Evolutionary conservation across 257 asterid genomes (phyloP), one percentile per base, ranked within the genome.

Genomic region (Plantago elongata): DNA sequence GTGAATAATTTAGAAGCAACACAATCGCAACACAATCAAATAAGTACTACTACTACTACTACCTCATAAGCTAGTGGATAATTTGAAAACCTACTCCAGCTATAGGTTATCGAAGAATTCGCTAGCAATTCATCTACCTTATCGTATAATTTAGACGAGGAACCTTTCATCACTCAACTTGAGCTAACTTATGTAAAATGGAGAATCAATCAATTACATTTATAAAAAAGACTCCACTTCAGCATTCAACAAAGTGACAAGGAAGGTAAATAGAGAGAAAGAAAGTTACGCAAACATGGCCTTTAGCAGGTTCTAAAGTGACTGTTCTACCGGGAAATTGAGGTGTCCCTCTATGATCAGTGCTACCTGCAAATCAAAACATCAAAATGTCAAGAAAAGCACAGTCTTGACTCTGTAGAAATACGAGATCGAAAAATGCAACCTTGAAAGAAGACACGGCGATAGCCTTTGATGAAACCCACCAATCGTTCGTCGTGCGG

Each of bases 401-500:
- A 14, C 17, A 15, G 9, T 14, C 5, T 15, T 11, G n/a, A 47
- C n/a, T 47, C 8, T 11, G 7, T 1, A 38, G 1, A 38, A 42
- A 13, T n/a, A 22, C 5, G 27, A 22, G 27, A 22, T 22, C 27
- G 27, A 22, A 10, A 22, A 45, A 11, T 9, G 3, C 13, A 64
- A 82, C 98, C 99, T 86, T 92, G 99, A 79, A 84, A 86, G 76
- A 92, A 89, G 45, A 92, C 97, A 46, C 99, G 90, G 61, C 97
- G 95, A 65, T 92, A 81, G 62, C 75, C 85, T 64, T 84, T 84
- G 79, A 92, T 80, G 84, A 83, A 92, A 54, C 97, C 97, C 63
- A 82, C 81, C 64, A 83, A 78, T 60, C 91, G 93, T 67, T 89
- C 93, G 62, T 92, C 99, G 61, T 74, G 80, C 16, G 66, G 74